Evolutionary conservation across 1,284 basidiomycete species (phyloP), one percentile per base, ranked within the genome.

Genomic region (Tylopilus sp.): DNA sequence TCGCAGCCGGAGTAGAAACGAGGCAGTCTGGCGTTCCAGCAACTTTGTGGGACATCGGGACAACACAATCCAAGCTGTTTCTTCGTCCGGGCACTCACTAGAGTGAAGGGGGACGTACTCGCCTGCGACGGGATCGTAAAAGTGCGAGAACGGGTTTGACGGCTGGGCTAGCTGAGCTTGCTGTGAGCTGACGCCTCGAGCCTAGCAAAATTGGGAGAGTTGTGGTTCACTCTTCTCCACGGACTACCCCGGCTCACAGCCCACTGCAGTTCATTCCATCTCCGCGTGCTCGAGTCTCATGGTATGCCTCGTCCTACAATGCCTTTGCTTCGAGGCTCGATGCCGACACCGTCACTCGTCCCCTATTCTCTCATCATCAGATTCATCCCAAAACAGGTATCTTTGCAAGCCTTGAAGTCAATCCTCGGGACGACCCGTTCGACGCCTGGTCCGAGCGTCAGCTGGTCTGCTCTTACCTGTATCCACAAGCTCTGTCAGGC

Each of bases 31-130:
- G 15, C n/a, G 30, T 15, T 31, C 30, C n/a, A 15, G 35, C 13
- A 21, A n/a, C n/a, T n/a, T n/a, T n/a, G n/a, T n/a, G n/a, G 35
- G 11, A 13, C 92, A 94, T 68, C 90, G 77, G 36, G 88, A 92
- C 44, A 97, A 71, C 28, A 93, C 92, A 70, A 96, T 92, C 76
- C 89, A 97, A 2, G 96, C 96, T 65, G 98, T 94, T 61, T 99
- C 96, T 68, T 99, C 96, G 65, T 94, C 94, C 29, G 88, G 86
- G 35, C 83, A 76, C 55, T 93, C 91, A 55, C 68, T 82, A 5
- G 88, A 91, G 19, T 92, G 77, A 50, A 98, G 73, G 1, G 97
- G 96, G 39, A 98, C 86, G 63, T 97, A 98, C 64, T 86, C 78
- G 43, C 87, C 82, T 10, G 84, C 81, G 48, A 86, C 70, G 29